Evolutionary conservation across 1,139 yeast species (phyloP), one percentile per base, ranked within the genome.

Genomic region (Pichia sp.): DNA sequence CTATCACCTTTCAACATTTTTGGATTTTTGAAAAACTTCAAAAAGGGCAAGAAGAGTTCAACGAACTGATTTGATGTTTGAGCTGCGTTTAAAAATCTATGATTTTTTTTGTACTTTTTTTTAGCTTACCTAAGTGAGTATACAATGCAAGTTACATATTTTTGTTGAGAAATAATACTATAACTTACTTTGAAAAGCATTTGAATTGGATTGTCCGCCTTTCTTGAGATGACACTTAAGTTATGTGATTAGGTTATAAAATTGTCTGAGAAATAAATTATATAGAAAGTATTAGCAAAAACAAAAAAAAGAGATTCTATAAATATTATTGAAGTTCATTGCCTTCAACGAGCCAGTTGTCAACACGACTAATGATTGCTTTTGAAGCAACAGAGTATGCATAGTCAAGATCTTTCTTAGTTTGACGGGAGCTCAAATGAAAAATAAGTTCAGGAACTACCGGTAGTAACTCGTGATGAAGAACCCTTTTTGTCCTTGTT

Each of bases 391-490:
- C 57, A 2, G 45, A 52, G 46, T 58, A 62, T 3, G 66, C 63
- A 25, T 62, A 56, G 42, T 68, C 69, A 50, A 85, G 68, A 58
- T 89, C 95, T n/a, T 71, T 69, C 36, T 66, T 65, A 2, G 78
- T 66, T 54, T 83, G 76, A 3, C 80, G 83, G 37, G 76, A 73
- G 61, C 80, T 85, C 48, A 86, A 69, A 59, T 78, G 74, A 13
- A 90, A 65, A 60, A 84, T 76, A 61, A 91, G 74, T 59, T 86
- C 85, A 28, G 95, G 96, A 48, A 80, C 77, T 44, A 87, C 75
- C 3, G 96, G 95, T 57, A 87, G 75, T 53, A 82, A 71, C 65
- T 91, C 97, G 62, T 85, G 95, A 59, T 80, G 83, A 52, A 84
- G 73, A 18, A 89, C 75, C 55, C 81, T 75, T 56, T 85, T 84